Evolutionary conservation across 805 yeast genomes (phyloP).

Genomic region (Starmerella lactis-condensi): DNA sequence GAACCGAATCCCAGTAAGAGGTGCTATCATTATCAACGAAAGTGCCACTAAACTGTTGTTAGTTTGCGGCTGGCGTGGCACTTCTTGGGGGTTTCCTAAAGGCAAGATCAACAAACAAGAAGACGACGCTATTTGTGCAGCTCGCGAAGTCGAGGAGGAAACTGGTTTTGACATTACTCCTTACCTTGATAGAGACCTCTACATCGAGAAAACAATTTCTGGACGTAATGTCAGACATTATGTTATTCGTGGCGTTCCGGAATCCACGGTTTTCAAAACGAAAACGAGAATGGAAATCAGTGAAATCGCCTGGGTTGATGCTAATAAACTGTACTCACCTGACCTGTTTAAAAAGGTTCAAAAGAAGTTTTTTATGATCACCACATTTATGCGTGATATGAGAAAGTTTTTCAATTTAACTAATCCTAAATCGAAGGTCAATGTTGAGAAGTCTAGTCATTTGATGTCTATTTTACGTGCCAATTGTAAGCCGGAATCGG

Average conservation of each 20-base stretch:
- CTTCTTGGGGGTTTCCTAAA: conserved; percentile 86
- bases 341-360: too few relatives aligned
- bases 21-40: conserved; percentile 70
- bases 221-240: conserved; percentile 79
- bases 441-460: too few relatives aligned
- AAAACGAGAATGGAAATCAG: conserved; percentile 75
- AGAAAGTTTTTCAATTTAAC: too few relatives aligned
- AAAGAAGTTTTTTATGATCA: conserved; percentile 24
- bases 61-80: conserved; percentile 68
- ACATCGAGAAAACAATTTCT: conserved; percentile 56
- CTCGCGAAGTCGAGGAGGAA: conserved; percentile 83
- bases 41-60: conserved; percentile 51
- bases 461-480: too few relatives aligned
- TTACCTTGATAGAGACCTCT: conserved; percentile 49
- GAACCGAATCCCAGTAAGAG: conserved; percentile 83
- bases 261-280: conserved; percentile 56
- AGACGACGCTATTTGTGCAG: conserved; percentile 69
- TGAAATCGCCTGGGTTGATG: conserved; percentile 61
- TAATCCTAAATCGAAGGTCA: too few relatives aligned
- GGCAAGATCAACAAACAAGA: conserved; percentile 94
- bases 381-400: conserved; percentile 26
- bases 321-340: too few relatives aligned
- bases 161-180: conserved; percentile 73
- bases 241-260: conserved; percentile 60
- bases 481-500: too few relatives aligned